Evolutionary conservation across 2,329 filamentous ascomycete species (phyloP).

Genomic region (Beauveria australis): DNA sequence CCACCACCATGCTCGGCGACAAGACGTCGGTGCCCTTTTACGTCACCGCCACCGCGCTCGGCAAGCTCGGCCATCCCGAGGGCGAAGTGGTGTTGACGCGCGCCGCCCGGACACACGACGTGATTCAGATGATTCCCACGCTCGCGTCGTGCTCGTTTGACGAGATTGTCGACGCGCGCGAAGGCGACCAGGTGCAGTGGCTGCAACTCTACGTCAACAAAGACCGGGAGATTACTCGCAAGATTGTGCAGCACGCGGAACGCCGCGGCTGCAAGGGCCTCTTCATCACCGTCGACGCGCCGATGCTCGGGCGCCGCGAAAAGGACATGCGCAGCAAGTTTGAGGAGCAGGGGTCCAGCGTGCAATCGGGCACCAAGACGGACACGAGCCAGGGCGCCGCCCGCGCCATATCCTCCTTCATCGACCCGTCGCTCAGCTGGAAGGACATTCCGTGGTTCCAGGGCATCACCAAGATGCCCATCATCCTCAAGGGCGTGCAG

Average conservation of each 20-base stretch:
- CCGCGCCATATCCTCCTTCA: conserved; percentile 90
- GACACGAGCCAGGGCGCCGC: conserved; percentile 90
- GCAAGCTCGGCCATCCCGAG: conserved; percentile 88
- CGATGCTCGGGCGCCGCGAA: conserved; percentile 86
- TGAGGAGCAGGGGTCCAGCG: conserved; percentile 70
- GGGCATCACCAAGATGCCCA: conserved; percentile 85
- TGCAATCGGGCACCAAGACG: conserved; percentile 68
- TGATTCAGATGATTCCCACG: conserved; percentile 98
- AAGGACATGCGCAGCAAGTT: conserved; percentile 98
- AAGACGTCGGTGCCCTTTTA: conserved; percentile 86
- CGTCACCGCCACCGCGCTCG: conserved; percentile 89
- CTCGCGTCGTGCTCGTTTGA: conserved; percentile 95
- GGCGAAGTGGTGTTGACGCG: conserved; percentile 87
- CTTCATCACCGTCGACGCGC: conserved; percentile 97
- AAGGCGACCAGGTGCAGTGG: conserved; percentile 85
- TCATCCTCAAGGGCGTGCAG: conserved; percentile 94
- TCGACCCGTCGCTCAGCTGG: conserved; percentile 91
- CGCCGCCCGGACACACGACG: conserved; percentile 75
- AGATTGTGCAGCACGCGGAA: conserved; percentile 89
- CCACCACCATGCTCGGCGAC: conserved; percentile 88
- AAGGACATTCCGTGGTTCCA: conserved; percentile 91
- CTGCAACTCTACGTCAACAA: conserved; percentile 97
- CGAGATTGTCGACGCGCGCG: conserved; percentile 80
- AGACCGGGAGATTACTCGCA: conserved; percentile 80
- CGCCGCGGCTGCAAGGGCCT: conserved; percentile 84